Percentiles rank a stretch among this genome's conserved stretches.
These are phyloP conservation scores for Cenococcum geophilum DNA, from an alignment of 495 filamentous ascomycete species.

Conservation along the genomic window DNA sequence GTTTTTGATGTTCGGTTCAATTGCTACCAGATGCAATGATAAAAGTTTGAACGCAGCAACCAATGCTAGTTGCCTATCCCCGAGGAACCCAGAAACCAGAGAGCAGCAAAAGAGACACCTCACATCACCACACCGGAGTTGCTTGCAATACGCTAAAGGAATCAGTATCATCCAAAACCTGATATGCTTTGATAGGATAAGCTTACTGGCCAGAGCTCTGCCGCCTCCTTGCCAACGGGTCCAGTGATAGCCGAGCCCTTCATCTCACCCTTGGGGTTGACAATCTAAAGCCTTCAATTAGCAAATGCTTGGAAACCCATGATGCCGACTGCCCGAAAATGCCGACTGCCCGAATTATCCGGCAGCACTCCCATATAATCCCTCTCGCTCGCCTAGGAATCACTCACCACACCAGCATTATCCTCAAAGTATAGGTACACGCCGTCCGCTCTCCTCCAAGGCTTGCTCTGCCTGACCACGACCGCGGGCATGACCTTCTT, in stretches of 20 bases:
- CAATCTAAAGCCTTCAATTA: constrained; percentile 58
- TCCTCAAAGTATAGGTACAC: constrained; percentile 99
- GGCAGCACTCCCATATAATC: neutral
- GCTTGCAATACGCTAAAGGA: constrained; percentile 85
- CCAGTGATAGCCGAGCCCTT: constrained; percentile 99
- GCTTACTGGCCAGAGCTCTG: constrained; percentile 96
- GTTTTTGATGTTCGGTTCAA: neutral
- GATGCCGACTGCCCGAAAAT: no score
- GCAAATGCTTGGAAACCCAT: neutral
- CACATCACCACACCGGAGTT: constrained; percentile 99
- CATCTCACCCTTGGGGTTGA: constrained; percentile 99
- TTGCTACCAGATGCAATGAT: neutral
- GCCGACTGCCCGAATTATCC: no score
- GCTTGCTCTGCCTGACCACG: constrained; percentile 96
- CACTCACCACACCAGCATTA: constrained; percentile 91
- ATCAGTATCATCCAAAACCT: constrained; percentile 10
- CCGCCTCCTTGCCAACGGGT: constrained; percentile 98
- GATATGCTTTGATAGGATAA: constrained; percentile 2
- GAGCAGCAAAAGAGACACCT: constrained; percentile 42
- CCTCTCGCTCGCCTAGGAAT: neutral
- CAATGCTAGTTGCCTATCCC: constrained; percentile 1
- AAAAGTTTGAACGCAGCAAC: neutral
- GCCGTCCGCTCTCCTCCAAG: constrained; percentile 95
- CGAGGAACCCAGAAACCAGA: constrained; percentile 2
- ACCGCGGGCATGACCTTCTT: constrained; percentile 99